phyloP scores from a whole-genome alignment of 371 early-diverging fungal genomes.

The Actinomortierella ambigua region DNA sequence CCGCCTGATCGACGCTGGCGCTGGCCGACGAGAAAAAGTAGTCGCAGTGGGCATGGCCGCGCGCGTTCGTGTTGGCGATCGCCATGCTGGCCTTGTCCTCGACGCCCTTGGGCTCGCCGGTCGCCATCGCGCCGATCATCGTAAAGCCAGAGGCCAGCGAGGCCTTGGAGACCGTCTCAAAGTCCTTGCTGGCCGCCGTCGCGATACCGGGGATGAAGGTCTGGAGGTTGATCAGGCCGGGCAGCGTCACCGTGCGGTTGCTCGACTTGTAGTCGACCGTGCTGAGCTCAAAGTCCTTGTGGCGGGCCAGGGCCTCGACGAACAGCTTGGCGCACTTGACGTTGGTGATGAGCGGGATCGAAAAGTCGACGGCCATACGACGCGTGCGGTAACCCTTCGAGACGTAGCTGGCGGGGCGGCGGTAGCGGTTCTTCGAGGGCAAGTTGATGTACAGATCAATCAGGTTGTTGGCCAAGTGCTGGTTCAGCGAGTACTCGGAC shows the following conservation, averaged over 20 bases:
- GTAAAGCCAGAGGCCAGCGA: conserved; percentile 91
- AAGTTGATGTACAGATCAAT: conserved; percentile 98
- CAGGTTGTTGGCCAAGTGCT: conserved; percentile 93
- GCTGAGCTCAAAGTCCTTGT: conserved; percentile 74
- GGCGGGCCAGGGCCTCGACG: conserved; percentile 90
- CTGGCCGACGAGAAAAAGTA: conserved; percentile 73
- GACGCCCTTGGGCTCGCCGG: conserved; percentile 54
- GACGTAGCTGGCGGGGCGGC: conserved; percentile 95
- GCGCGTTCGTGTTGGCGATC: conserved; percentile 57
- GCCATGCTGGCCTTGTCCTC: conserved; percentile 59
- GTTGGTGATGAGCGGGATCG: conserved; percentile 95
- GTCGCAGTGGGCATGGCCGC: conserved; percentile 70
- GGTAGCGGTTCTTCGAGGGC: conserved; percentile 94
- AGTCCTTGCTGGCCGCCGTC: conserved; percentile 50
- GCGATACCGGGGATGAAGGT: conserved; percentile 57
- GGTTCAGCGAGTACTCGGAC: conserved; percentile 90
- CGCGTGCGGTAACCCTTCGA: conserved; percentile 93
- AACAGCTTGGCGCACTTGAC: conserved; percentile 98
- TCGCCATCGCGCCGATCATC: conserved; percentile 62
- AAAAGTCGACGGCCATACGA: conserved; percentile 96
- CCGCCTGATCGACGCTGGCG: conserved; percentile 58
- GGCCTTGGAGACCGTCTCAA: conserved; percentile 68
- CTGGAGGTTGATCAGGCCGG: conserved; percentile 87
- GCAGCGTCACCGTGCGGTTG: conserved; percentile 80
- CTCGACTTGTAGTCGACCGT: conserved; percentile 89